Conservation (phyloP, 352 stramenopile genomes). For the Phytophthora kernoviae region DNA sequence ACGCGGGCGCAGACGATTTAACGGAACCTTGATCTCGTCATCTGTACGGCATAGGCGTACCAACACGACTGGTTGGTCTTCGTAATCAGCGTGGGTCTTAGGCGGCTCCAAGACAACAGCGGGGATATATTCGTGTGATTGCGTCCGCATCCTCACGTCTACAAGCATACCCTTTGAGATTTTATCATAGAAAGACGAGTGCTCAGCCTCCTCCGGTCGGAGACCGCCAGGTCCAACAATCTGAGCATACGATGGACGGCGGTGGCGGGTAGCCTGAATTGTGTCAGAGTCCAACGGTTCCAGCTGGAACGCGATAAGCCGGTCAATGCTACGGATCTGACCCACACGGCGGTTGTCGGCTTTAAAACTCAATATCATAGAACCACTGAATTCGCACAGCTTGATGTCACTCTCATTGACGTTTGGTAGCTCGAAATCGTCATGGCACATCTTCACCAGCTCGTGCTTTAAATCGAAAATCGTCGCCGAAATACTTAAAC, state of each 20-base stretch:
- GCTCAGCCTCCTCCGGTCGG: constrained; percentile 50
- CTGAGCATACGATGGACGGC: constrained; percentile 76
- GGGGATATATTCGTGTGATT: constrained; percentile 77
- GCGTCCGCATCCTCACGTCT: constrained; percentile 69
- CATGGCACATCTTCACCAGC: constrained; percentile 79
- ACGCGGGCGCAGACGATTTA: constrained; percentile 66
- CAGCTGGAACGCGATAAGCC: constrained; percentile 86
- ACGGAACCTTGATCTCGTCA: constrained; percentile 74
- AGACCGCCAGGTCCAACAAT: constrained; percentile 23
- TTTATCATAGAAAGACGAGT: constrained; percentile 59
- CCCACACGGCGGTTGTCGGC: constrained; percentile 82
- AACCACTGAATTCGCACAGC: constrained; percentile 85
- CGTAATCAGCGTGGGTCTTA: constrained; percentile 30
- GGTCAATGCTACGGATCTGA: constrained; percentile 88
- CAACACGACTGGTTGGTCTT: constrained; percentile 56
- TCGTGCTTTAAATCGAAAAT: constrained; percentile 89
- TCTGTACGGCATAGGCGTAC: constrained; percentile 73
- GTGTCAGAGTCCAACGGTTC: constrained; percentile 72
- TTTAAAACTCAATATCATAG: constrained; percentile 90
- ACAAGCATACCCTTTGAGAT: constrained; percentile 67
- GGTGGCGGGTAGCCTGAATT: constrained; percentile 72
- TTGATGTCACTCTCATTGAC: constrained; percentile 84
- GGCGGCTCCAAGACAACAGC: constrained; percentile 61
- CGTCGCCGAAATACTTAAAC: constrained; percentile 79
- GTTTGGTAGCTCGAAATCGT: constrained; percentile 67